Base-by-base conservation (phyloP, 192 early-diverging fungal genomes). In the Kappamyces sp. region DNA sequence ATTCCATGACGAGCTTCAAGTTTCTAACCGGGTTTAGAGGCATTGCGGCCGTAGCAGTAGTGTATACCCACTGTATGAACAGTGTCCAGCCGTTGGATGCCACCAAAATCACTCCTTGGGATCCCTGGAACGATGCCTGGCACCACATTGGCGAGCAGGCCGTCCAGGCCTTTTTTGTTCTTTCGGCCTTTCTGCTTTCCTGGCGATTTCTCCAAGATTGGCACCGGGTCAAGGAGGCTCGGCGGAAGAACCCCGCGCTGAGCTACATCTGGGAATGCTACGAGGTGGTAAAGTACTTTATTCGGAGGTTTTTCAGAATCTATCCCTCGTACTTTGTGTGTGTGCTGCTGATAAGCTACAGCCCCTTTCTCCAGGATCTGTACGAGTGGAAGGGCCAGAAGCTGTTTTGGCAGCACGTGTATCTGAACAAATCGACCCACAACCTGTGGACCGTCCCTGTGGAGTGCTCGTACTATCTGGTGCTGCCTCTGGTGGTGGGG, bases 11-110 rank as follows among this genome's bases (percentile, higher is more conserved):
- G 23, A 23, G 23, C 23, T 23, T 23, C 23, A 23, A 23, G 23
- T 23, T 23, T 23, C 62, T 51, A 68, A 78, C 31, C 76, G 64
- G 43, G 83, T 80, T 44, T 74, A 71, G 61, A 84, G 80, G 41
- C 52, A 66, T 61, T 70, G 71, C 58, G 78, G 82, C 35, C 75
- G 75, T 53, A n/a, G 8, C 51, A 3, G 23, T 53, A 53, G 38
- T 53, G 37, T 53, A 53, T 23, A 23, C 23, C 23, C 23, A 23
- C 23, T 23, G 23, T 23, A 23, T 23, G 23, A 23, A 23, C 23
- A 23, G 23, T 23, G 23, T 23, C 23, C 23, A 23, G 23, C 23
- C 23, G 23, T 23, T 23, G 23, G 23, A 23, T 23, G 23, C 23
- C 23, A 23, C 23, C 23, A 23, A 23, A 23, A 23, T 23, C 23